A percentile compares a stretch with the other conserved stretches of the same genome.
These are phyloP conservation scores for Penicillium thymicola DNA, from an alignment of 2,329 filamentous ascomycete species.

Conservation along the genomic window DNA sequence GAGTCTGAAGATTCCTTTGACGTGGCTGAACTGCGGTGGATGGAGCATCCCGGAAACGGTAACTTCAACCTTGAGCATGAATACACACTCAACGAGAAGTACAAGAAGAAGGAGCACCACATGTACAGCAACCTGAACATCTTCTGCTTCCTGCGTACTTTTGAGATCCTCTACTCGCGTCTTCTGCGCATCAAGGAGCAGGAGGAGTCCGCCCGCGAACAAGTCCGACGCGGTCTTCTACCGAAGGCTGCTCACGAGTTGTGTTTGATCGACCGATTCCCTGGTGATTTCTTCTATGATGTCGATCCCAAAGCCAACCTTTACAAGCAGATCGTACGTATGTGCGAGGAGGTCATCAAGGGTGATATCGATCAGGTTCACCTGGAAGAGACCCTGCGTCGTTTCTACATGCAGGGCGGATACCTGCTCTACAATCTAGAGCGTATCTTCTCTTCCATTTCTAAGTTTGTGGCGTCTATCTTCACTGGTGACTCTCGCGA, in stretches of 20 bases:
- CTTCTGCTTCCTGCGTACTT: conserved; percentile 91
- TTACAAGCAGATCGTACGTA: conserved; percentile 78
- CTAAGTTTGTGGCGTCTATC: conserved; percentile 76
- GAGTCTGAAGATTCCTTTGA: conserved; percentile 57
- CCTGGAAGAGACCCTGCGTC: conserved; percentile 85
- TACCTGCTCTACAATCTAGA: conserved; percentile 94
- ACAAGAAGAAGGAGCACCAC: conserved; percentile 76
- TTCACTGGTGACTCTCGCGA: conserved; percentile 85
- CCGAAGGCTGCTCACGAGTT: conserved; percentile 80
- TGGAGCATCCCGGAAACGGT: conserved; percentile 55
- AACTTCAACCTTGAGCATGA: conserved; percentile 60
- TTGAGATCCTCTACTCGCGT: conserved; percentile 84
- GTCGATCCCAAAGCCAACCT: conserved; percentile 65
- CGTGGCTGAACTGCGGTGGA: conserved; percentile 55
- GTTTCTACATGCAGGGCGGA: conserved; percentile 85
- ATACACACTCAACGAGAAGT: conserved; percentile 74
- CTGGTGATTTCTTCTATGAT: conserved; percentile 69
- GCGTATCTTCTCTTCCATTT: conserved; percentile 77
- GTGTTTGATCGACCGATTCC: conserved; percentile 75
- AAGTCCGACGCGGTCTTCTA: conserved; percentile 69
- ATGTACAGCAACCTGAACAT: conserved; percentile 89
- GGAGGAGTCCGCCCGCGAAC: conserved; percentile 67
- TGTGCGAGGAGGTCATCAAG: conserved; percentile 82
- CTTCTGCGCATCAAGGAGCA: conserved; percentile 79
- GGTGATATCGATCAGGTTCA: conserved; percentile 77